These are phyloP conservation scores for Colletotrichum orchidophilum DNA, from an alignment of 2,329 filamentous ascomycete species.

Conservation along the genomic window DNA sequence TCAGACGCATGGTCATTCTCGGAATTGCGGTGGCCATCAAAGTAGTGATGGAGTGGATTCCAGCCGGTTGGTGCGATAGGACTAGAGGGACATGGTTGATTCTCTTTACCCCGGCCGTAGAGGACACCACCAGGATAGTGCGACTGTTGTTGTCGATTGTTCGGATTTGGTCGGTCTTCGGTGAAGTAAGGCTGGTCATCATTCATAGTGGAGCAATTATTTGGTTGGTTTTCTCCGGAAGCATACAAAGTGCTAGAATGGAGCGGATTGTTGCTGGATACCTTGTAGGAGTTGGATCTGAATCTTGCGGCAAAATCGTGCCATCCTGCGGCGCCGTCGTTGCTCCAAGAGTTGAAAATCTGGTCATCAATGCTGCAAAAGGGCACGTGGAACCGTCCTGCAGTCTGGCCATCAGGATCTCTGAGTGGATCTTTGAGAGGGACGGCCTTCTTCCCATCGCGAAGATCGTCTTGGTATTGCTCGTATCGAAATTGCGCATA, in stretches of 20 bases:
- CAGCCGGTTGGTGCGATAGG: neutral
- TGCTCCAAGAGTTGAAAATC: conserved; percentile 30
- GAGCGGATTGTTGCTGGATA: neutral
- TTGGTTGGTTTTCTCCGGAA: neutral
- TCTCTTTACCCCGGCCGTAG: conserved; percentile 19
- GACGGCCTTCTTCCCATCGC: conserved; percentile 24
- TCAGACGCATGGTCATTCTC: neutral
- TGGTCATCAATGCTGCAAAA: conserved; percentile 14
- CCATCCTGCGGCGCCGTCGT: neutral
- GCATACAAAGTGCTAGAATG: neutral
- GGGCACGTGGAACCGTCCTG: neutral
- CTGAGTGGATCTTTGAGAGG: conserved; percentile 17
- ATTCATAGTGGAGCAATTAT: neutral
- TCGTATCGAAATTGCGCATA: conserved; percentile 23
- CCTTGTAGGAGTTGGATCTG: neutral
- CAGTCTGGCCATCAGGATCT: conserved; percentile 23
- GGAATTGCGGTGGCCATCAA: neutral
- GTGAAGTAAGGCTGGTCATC: neutral
- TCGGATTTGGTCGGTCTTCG: neutral
- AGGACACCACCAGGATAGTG: neutral
- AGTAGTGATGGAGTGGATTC: neutral
- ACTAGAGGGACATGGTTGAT: neutral
- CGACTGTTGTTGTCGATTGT: neutral
- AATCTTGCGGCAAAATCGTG: neutral
- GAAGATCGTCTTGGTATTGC: conserved; percentile 24